Evolutionary conservation across 2,329 filamentous ascomycete genomes (phyloP), one percentile per base, ranked within the genome.

Genomic region (Drechslerella dactyloides): DNA sequence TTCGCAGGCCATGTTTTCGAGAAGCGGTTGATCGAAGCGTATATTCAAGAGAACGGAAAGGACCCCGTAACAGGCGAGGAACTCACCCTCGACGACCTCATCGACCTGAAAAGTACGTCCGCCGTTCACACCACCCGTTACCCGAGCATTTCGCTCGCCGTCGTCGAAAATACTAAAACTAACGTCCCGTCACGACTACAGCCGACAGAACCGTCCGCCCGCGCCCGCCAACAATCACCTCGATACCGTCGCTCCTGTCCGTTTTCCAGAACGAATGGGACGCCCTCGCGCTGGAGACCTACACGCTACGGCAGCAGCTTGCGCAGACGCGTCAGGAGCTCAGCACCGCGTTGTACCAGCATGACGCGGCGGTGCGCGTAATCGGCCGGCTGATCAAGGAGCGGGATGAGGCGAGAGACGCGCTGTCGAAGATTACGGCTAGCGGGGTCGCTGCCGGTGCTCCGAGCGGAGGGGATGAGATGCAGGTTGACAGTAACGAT

Each of bases 191-290:
- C 11, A n/a, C 1, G 33, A 23, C 11, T 56, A 53, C 59, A 77
- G 76, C 90, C 69, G 85, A 90, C 76, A 88, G 89, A 81, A 85
- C 91, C 76, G 91, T 97, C 73, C 90, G 90, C 76, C 93, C 94
- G 56, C 87, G 94, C 78, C 93, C 94, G 68, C 93, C 94, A 33
- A 93, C 91, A 35, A 87, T 97, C 77, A 97, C 94, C 61, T 99
- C 94, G 40, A 96, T 99, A 78, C 94, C 94, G 21, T 92, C 94
- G 17, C 86, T 99, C 63, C 89, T 99, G 63, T 90, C 91, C 55
- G 90, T 93, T 42, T 97, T 99, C 80, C 94, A 99, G 80, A 96
- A 96, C 80, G 94, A 99, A 84, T 99, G 94, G 94, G 94, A 99
- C 79, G 89, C 93, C 7, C 82, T 97, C 50, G 91, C 93, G 11